Evolutionary conservation across 768 basidiomycete species (phyloP), one percentile per base, ranked within the genome.

Genomic region (Serendipita vermifera): DNA sequence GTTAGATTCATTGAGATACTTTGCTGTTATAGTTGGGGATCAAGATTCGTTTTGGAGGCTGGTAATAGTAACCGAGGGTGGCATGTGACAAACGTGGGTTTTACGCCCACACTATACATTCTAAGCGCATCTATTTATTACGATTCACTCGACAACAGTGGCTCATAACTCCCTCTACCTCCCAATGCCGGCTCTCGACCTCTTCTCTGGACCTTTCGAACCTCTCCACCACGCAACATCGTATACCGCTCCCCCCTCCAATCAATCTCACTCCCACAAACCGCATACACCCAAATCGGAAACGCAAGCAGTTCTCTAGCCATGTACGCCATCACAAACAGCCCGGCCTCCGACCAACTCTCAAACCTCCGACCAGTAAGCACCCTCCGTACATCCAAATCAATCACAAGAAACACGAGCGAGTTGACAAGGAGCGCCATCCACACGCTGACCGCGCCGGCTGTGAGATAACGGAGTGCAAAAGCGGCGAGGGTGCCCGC

Each of bases 241-340:
- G 75, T 73, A 69, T 97, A 99, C 60, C 67, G 76, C 64, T 71
- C 75, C 0, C 93, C 94, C 64, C 96, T 77, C 96, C 96, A 99
- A 0, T 75, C 73, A 31, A 99, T 88, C 57, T 81, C 79, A 65
- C 81, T 75, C 27, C 93, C 91, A 51, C 83, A 69, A 36, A 99
- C 79, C 4, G 87, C 94, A 59, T 83, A 72, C 5, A 84, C 48
- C 79, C 83, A 99, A 57, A 98, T 88, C 0, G 96, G 96, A 20
- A 98, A 71, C 3, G 94, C 83, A 58, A 93, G 67, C 36, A 83
- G 11, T 69, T 99, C 96, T 57, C 96, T 77, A 17, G 76, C 70
- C 15, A 73, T 66, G 90, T 92, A 99, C 5, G 90, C 87, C 29
- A 72, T 64, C 38, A 90, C 62, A 67, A 96, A 97, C 53, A 71